These are phyloP conservation scores for Xylaria nigripes DNA, from an alignment of 495 filamentous ascomycete species.

Conservation along the genomic window DNA sequence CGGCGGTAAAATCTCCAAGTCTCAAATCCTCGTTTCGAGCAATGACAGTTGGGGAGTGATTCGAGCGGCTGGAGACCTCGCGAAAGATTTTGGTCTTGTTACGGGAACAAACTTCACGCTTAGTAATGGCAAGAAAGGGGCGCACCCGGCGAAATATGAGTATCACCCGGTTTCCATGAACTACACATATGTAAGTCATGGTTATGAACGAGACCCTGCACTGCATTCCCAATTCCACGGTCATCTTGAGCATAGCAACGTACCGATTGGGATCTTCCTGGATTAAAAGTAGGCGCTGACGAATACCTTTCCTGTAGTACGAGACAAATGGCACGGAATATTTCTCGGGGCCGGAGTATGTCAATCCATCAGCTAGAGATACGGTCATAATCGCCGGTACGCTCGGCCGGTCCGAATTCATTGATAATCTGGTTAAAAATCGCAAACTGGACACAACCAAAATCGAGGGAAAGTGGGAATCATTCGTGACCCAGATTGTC, in stretches of 20 bases:
- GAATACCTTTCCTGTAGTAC: conserved; percentile 27
- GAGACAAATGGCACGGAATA: conserved; percentile 32
- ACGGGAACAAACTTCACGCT: conserved; percentile 52
- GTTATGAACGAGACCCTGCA: no score
- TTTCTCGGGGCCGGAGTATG: conserved; percentile 39
- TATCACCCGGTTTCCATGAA: conserved; percentile 39
- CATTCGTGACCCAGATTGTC: conserved; percentile 54
- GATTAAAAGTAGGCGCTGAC: not conserved
- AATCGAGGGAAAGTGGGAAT: conserved; percentile 61
- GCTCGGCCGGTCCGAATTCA: conserved; percentile 52
- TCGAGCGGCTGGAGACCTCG: conserved; percentile 56
- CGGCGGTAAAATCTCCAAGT: conserved; percentile 32
- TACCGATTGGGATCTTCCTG: not conserved
- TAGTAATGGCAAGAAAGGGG: conserved; percentile 36
- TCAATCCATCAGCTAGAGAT: conserved; percentile 35
- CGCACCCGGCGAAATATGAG: conserved; percentile 30
- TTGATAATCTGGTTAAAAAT: conserved; percentile 45
- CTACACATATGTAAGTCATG: conserved; percentile 36
- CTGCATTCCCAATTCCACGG: not conserved
- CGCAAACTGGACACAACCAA: conserved; percentile 49
- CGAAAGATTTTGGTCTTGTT: conserved; percentile 62
- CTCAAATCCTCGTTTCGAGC: conserved; percentile 44
- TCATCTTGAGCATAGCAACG: not conserved
- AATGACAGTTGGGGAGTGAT: conserved; percentile 62
- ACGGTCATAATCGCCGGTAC: conserved; percentile 64